Evolutionary conservation across 805 yeast genomes (phyloP), one percentile per base, ranked within the genome.

Genomic region (Kazachstania taianensis): DNA sequence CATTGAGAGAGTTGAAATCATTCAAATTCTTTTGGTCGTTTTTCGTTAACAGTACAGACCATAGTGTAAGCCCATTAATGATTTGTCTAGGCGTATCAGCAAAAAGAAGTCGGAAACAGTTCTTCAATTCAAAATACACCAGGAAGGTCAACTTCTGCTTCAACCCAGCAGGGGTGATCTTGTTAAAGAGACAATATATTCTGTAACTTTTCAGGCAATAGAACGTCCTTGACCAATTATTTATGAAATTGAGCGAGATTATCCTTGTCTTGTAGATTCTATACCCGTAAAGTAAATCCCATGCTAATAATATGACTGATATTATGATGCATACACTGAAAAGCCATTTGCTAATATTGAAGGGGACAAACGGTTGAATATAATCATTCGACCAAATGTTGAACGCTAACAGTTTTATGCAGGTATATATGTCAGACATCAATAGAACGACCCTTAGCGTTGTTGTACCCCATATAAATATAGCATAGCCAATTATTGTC

Each of bases 11-110:
- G 27, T 53, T 49, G 33, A 53, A 36, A 19, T 64, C 48, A 3
- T 45, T 53, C 19, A 62, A 46, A 17, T 38, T 32, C 22, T 39
- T 40, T 19, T 48, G 44, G 12, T 49, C 54, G 7, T 7, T 23
- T 24, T 53, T 52, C 13, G 67, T 50, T 3, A 54, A 41, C 14
- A 70, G 50, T 4, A 70, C 72, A 2, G 75, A 68, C 59, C 67
- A 71, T 15, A 80, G 59, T 0, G 96, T 83, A 45, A 81, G 62
- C 19, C 86, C 81, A 52, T 85, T 85, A 42, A 85, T 72, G 1
- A 82, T 78, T 58, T 85, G 95, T 58, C 96, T 73, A 17, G 96
- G 96, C 13, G 86, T 69, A 46, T 85, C 94, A 0, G 94, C 86
- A 30, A 82, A 62, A 7, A 84, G 48, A 45, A 84, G 68, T 30